A percentile compares a stretch with the other conserved stretches of the same genome.
Conservation (phyloP, 441 rosid species). For the Sinapis alba region DNA sequence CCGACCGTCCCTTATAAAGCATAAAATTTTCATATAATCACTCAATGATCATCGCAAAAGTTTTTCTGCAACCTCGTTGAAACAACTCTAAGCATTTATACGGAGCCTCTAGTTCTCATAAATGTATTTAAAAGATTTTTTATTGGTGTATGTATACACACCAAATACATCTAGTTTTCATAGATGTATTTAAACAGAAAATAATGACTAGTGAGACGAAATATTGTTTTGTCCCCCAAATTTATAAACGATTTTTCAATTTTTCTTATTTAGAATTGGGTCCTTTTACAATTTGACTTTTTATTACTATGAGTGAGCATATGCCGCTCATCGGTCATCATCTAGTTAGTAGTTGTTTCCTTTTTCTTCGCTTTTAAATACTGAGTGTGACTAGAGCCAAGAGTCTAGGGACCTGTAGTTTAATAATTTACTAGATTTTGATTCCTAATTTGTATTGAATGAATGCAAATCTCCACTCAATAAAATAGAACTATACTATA, state of each 20-base stretch:
- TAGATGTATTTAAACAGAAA: background rate
- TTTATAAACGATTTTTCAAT: background rate
- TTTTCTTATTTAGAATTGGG: constrained; percentile 4
- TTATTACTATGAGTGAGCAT: background rate
- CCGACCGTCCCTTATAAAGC: background rate
- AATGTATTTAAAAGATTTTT: no score
- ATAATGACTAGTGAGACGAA: constrained; percentile 10
- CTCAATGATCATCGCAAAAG: background rate
- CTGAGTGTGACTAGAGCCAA: background rate
- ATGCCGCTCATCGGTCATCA: constrained; percentile 35
- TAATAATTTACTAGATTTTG: no score
- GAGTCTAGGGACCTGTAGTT: no score
- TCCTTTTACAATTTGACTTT: constrained; percentile 28
- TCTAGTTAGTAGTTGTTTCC: background rate
- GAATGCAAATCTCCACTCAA: no score
- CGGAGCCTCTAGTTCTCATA: no score
- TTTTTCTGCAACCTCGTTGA: background rate
- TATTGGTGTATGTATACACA: no score
- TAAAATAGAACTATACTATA: no score
- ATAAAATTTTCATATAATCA: background rate
- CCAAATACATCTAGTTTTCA: background rate
- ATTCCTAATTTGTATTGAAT: no score
- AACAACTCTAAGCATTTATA: background rate
- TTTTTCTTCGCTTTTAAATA: constrained; percentile 1
- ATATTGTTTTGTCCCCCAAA: constrained; percentile 4